A percentile compares a stretch with the other conserved stretches of the same genome.
These are phyloP conservation scores for Naganishia randhawae DNA, from an alignment of 768 basidiomycete species.

Conservation along the genomic window DNA sequence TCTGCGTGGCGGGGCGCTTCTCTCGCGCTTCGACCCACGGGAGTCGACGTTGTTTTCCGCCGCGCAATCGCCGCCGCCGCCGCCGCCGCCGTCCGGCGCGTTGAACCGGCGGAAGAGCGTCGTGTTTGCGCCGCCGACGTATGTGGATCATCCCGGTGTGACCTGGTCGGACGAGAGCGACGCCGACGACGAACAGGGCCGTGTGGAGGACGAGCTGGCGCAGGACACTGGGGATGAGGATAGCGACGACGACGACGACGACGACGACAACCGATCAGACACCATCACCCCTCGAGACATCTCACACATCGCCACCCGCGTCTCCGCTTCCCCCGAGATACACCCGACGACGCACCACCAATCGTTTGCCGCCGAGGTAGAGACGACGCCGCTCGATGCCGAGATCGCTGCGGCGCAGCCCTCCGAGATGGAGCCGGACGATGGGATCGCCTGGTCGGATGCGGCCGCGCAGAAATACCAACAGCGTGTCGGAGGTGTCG, in stretches of 20 bases:
- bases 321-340: neutral
- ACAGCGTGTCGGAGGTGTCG: no score
- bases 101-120: constrained; percentile 51
- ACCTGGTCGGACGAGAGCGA: constrained; percentile 40
- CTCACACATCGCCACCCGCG: neutral
- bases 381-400: constrained; percentile 18
- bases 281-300: neutral
- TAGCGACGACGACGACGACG: constrained; percentile 27
- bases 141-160: constrained; percentile 53
- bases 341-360: constrained; percentile 1
- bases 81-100: neutral
- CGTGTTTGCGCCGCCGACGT: constrained; percentile 63
- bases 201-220: constrained; percentile 71
- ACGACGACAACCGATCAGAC: constrained; percentile 13
- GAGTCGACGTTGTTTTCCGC: neutral
- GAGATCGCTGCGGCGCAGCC: neutral
- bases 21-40: neutral
- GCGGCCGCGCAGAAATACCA: constrained; percentile 58
- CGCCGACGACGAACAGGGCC: constrained; percentile 34
- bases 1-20: neutral
- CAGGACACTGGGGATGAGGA: constrained; percentile 54
- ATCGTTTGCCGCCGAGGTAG: constrained; percentile 9
- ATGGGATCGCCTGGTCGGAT: constrained; percentile 86
- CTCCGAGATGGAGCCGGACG: constrained; percentile 63
- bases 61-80: neutral